These are phyloP conservation scores for Centaurea solstitialis DNA, from an alignment of 129 eudicot genomes.

Conservation along the genomic window DNA sequence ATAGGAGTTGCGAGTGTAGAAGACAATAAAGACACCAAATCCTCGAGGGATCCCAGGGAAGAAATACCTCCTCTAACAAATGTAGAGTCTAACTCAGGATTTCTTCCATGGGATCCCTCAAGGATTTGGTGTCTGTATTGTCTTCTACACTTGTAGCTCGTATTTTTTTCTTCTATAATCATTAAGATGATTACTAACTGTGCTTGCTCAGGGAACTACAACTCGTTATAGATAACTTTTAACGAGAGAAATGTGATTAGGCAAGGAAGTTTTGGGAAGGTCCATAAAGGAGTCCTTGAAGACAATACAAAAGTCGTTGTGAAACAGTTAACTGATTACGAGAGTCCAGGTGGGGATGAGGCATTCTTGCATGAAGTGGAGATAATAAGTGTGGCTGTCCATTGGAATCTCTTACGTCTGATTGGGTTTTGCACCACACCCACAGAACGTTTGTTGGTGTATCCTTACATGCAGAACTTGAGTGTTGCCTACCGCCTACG, in stretches of 20 bases:
- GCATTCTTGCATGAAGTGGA: slow-evolving; percentile 98
- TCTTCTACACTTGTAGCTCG: no score
- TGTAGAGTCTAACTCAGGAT: no score
- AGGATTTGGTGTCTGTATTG: no score
- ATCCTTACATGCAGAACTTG: slow-evolving; percentile 94
- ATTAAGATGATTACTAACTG: no score
- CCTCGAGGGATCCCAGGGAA: no score
- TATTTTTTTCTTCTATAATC: no score
- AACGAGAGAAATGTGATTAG: slow-evolving; percentile 94
- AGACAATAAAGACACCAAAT: no score
- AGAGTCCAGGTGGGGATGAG: slow-evolving; percentile 88
- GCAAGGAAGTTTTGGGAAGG: slow-evolving; percentile 97
- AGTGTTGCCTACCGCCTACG: slow-evolving; percentile 96
- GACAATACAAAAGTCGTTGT: slow-evolving; percentile 94
- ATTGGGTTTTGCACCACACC: slow-evolving; percentile 98
- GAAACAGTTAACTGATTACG: slow-evolving; percentile 82
- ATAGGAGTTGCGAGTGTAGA: no score
- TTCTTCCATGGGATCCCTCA: no score
- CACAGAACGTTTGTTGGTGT: slow-evolving; percentile 91
- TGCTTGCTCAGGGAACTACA: slow-evolving; percentile 59
- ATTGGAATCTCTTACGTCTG: slow-evolving; percentile 76
- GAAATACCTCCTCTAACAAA: no score
- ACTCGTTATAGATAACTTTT: slow-evolving; percentile 90
- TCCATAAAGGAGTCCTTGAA: slow-evolving; percentile 80
- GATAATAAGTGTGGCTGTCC: slow-evolving; percentile 99